Evolutionary conservation across 768 basidiomycete species (phyloP).

Genomic region (Cubamyces lactineus): DNA sequence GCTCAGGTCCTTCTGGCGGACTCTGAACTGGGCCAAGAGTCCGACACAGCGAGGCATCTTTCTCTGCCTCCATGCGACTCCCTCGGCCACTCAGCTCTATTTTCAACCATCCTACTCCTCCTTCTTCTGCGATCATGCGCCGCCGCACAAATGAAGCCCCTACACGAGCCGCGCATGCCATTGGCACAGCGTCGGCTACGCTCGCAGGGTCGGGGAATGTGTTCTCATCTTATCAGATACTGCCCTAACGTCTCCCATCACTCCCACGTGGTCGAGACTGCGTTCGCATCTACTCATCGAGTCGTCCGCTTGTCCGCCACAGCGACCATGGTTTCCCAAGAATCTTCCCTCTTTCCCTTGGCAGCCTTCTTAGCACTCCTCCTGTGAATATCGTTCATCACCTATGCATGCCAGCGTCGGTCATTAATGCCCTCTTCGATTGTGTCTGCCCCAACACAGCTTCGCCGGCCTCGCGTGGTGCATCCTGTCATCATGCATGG

Average conservation of each 20-base stretch:
- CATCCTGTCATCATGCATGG: conserved; percentile 68
- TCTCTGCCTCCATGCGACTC: not conserved
- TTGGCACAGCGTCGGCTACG: not conserved
- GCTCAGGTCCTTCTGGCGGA: conserved; percentile 1
- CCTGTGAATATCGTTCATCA: conserved; percentile 42
- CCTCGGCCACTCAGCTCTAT: conserved; percentile 5
- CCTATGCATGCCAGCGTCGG: not conserved
- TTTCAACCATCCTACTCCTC: not conserved
- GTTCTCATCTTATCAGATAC: conserved; percentile 28
- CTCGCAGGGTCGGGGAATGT: conserved; percentile 1
- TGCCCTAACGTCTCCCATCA: not conserved
- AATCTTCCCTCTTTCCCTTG: conserved; percentile 36
- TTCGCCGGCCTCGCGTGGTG: conserved; percentile 63
- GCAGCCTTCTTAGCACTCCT: conserved; percentile 52
- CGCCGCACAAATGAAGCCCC: not conserved
- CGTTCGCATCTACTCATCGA: not conserved
- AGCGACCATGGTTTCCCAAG: conserved; percentile 20
- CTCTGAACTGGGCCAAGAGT: conserved; percentile 5
- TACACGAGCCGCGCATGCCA: conserved; percentile 2
- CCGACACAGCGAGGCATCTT: conserved; percentile 4
- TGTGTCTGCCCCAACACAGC: conserved; percentile 35
- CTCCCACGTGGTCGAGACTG: conserved; percentile 15
- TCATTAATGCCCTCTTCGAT: not conserved
- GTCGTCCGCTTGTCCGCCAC: not conserved
- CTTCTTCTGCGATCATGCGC: not conserved